A percentile compares a stretch with the other conserved stretches of the same genome.
These are phyloP conservation scores for Saxispiralis lemnorum DNA, from an alignment of 495 filamentous ascomycete genomes.

Conservation along the genomic window DNA sequence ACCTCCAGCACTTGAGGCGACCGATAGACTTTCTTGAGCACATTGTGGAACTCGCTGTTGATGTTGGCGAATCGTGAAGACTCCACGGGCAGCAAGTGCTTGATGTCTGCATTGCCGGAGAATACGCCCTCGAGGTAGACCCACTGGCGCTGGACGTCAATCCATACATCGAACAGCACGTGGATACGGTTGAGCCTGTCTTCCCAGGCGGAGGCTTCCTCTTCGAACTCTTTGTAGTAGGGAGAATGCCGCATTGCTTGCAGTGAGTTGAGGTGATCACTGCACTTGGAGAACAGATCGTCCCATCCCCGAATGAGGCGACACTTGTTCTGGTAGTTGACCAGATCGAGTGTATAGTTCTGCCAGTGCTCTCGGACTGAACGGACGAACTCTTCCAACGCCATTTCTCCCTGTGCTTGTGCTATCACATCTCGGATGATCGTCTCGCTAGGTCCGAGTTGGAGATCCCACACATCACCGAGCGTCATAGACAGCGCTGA, in stretches of 20 bases:
- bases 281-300: slow-evolving; percentile 94
- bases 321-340: slow-evolving; percentile 95
- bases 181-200: slow-evolving; percentile 95
- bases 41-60: slow-evolving; percentile 89
- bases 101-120: slow-evolving; percentile 95
- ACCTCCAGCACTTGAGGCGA: slow-evolving; percentile 88
- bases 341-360: slow-evolving; percentile 78
- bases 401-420: slow-evolving; percentile 97
- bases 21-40: slow-evolving; percentile 97
- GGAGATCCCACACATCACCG: slow-evolving; percentile 94
- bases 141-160: slow-evolving; percentile 98
- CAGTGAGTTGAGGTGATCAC: slow-evolving; percentile 88
- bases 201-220: slow-evolving; percentile 90
- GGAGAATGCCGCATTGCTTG: slow-evolving; percentile 98
- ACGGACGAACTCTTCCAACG: slow-evolving; percentile 90
- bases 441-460: slow-evolving; percentile 66
- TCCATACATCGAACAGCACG: slow-evolving; percentile 97
- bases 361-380: slow-evolving; percentile 95
- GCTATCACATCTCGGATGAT: slow-evolving; percentile 80
- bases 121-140: slow-evolving; percentile 98
- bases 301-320: slow-evolving; percentile 95
- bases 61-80: slow-evolving; percentile 96
- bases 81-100: slow-evolving; percentile 88
- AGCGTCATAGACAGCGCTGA: slow-evolving; percentile 84
- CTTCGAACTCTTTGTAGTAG: slow-evolving; percentile 97